Evolutionary conservation across 331 rosid genomes (phyloP).

Genomic region (Prunus yedoensis): DNA sequence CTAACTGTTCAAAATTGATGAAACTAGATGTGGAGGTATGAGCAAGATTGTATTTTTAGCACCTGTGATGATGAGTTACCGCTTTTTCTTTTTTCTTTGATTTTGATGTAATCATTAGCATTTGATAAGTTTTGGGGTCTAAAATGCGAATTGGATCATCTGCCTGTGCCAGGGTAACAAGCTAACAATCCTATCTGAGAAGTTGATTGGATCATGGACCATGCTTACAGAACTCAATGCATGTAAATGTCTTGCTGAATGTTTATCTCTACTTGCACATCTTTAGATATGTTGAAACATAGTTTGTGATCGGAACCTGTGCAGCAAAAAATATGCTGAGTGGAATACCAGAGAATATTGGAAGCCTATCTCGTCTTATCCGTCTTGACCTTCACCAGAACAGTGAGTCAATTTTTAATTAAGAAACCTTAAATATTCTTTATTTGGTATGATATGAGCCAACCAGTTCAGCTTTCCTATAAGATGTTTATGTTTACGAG

Average conservation of each 20-base stretch:
- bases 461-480: constrained; percentile 11
- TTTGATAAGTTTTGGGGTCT: constrained; percentile 16
- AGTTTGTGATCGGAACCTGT: constrained; percentile 23
- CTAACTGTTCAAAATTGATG: constrained; percentile 72
- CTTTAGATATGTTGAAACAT: constrained; percentile 20
- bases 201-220: constrained; percentile 70
- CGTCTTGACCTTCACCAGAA: constrained; percentile 85
- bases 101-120: constrained; percentile 9
- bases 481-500: constrained; percentile 16
- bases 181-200: constrained; percentile 57
- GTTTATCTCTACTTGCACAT: constrained; percentile 18
- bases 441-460: neutral
- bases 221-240: constrained; percentile 87
- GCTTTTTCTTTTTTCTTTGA: neutral
- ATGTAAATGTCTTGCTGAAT: constrained; percentile 42
- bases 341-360: constrained; percentile 69
- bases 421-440: constrained; percentile 3
- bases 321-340: constrained; percentile 81
- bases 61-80: neutral
- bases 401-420: constrained; percentile 54
- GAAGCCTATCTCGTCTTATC: constrained; percentile 74
- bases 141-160: constrained; percentile 11
- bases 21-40: constrained; percentile 89
- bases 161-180: constrained; percentile 73
- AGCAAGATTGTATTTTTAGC: constrained; percentile 23